phyloP scores from a whole-genome alignment of 345 rosid species.

The Theobroma cacao region DNA sequence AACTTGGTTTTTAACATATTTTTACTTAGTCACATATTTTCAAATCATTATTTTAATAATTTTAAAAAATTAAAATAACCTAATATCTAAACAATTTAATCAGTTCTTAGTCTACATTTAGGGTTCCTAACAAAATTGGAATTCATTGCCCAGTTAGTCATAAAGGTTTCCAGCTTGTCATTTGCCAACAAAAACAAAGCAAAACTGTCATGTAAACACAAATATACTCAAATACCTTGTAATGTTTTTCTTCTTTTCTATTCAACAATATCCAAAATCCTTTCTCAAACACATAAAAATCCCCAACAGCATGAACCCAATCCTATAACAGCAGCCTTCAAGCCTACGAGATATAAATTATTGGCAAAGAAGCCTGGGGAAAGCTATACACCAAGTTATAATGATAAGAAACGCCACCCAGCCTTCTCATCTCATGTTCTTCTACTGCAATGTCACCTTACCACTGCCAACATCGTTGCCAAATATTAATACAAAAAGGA shows the following conservation, averaged over 20 bases:
- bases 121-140: no score
- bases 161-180: not conserved
- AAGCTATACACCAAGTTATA: not conserved
- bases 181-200: not conserved
- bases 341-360: not conserved
- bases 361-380: not conserved
- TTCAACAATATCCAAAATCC: not conserved
- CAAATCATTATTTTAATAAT: no score
- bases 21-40: no score
- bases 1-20: no score
- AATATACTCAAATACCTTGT: not conserved
- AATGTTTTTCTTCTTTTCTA: not conserved
- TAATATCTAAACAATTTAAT: no score
- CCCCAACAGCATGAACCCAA: not conserved
- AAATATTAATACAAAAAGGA: no score
- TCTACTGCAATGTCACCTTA: not conserved
- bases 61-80: no score
- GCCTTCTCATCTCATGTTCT: no score
- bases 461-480: no score
- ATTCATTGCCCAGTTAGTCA: no score
- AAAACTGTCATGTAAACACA: not conserved
- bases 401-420: not conserved
- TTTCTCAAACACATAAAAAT: conserved; percentile 2
- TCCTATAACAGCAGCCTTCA: not conserved
- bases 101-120: no score